A percentile compares a stretch with the other conserved stretches of the same genome.
These are phyloP conservation scores for Epichloe sylvatica DNA, from an alignment of 2,329 filamentous ascomycete species.

Conservation along the genomic window DNA sequence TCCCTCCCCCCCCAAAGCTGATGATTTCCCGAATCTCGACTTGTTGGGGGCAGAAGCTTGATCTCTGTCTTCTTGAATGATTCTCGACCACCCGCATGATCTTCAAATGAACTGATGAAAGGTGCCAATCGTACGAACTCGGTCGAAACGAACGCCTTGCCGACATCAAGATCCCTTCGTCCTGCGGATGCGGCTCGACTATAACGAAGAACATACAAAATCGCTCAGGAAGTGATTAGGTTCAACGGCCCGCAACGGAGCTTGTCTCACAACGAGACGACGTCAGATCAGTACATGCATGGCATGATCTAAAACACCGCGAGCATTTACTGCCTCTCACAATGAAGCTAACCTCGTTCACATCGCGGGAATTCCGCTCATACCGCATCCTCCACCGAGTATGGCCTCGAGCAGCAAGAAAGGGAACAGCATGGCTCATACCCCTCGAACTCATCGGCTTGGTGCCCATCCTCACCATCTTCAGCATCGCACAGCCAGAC, in stretches of 20 bases:
- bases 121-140: not conserved
- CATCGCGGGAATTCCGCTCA: conserved; percentile 8
- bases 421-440: conserved; percentile 49
- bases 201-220: not conserved
- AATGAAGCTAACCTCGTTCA: conserved; percentile 3
- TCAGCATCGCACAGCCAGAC: conserved; percentile 60
- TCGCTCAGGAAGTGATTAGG: not conserved
- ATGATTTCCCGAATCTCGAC: not conserved
- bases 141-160: not conserved
- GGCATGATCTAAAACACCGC: not conserved
- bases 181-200: not conserved
- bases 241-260: not conserved
- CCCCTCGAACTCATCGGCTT: conserved; percentile 50
- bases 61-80: not conserved
- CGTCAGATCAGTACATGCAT: not conserved
- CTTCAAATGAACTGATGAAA: not conserved
- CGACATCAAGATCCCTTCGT: not conserved
- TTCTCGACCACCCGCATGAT: not conserved
- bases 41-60: not conserved
- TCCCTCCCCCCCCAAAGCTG: conserved; percentile 12
- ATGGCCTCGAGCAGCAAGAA: conserved; percentile 38
- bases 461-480: conserved; percentile 53
- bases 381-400: conserved; percentile 45
- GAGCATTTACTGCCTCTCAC: not conserved
- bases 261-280: not conserved